Base-by-base conservation (phyloP, 2,329 filamentous ascomycete species). In the Alternaria brassicae region DNA sequence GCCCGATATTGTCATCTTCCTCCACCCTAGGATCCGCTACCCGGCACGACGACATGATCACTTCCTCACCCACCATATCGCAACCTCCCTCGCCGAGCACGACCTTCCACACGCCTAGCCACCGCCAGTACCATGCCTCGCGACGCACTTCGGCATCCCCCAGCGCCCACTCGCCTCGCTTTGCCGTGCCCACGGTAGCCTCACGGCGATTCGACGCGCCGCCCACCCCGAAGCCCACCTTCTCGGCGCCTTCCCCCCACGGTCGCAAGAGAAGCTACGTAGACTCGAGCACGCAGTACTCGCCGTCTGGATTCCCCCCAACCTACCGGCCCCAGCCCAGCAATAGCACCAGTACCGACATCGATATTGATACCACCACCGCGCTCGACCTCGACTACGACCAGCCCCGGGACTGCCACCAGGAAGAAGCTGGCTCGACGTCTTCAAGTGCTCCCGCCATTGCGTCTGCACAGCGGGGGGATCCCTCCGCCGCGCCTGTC, bases 251-350 rank as follows among this genome's bases (percentile, higher is more conserved):
- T 15, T 76, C 72, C 37, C 73, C 72, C 2, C 71, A 71, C 57
- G 49, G 60, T 42, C 65, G 58, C 62, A 74, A 70, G 65, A 72
- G 72, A 44, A 68, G 72, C 60, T 82, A 81, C 74, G 78, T 79
- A 57, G 82, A 86, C 78, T 79, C 79, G 32, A 80, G 77, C 58
- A 86, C 84, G 34, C 84, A 86, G 72, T 86, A 85, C 72, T 84
- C 83, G 41, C 83, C 83, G 42, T 78, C 81, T 56, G 79, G 78
- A 58, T 78, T 72, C 53, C 78, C 83, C 64, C 78, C 81, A 60
- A 82, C 82, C 53, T 78, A 76, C 53, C 71, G 65, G 19, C 70
- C 70, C 3, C 63, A 61, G 49, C 27, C 64, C 48, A 37, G 28
- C 44, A 36, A 36, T 34, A 17, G 32, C 56, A 32, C 27, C 27